Conservation (phyloP, 495 filamentous ascomycete species). For the Viridothelium virens region DNA sequence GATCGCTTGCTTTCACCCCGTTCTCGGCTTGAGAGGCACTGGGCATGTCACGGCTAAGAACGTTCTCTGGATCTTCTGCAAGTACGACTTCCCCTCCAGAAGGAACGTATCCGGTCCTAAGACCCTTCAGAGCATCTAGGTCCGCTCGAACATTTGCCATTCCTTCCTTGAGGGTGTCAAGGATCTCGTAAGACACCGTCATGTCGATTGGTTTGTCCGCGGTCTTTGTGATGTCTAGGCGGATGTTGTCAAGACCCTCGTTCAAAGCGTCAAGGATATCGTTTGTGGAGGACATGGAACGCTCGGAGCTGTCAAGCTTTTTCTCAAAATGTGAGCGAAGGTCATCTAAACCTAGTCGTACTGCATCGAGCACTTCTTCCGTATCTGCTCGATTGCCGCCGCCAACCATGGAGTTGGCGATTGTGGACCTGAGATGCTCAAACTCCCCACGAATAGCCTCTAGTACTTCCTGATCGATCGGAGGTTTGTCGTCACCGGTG, state of each 20-base stretch:
- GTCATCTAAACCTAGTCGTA: constrained; percentile 61
- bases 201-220: constrained; percentile 70
- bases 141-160: constrained; percentile 64
- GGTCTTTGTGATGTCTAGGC: constrained; percentile 66
- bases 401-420: constrained; percentile 27
- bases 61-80: constrained; percentile 37
- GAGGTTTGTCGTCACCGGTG: constrained; percentile 21
- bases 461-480: constrained; percentile 30
- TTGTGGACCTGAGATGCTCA: constrained; percentile 33
- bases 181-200: constrained; percentile 74
- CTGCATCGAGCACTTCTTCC: constrained; percentile 44
- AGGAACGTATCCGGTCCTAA: constrained; percentile 18
- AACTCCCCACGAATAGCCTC: constrained; percentile 39
- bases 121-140: constrained; percentile 60
- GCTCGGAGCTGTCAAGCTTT: constrained; percentile 50
- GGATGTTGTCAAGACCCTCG: constrained; percentile 68
- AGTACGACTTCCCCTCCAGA: constrained; percentile 37
- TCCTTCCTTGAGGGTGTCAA: constrained; percentile 76
- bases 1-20: constrained; percentile 54
- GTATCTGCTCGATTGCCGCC: constrained; percentile 28
- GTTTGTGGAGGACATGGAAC: constrained; percentile 52
- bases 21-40: constrained; percentile 43
- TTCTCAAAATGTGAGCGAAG: constrained; percentile 58
- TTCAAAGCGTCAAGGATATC: constrained; percentile 77
- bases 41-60: constrained; percentile 48